Evolutionary conservation across 768 basidiomycete genomes (phyloP).

Genomic region (Galerina sulciceps): DNA sequence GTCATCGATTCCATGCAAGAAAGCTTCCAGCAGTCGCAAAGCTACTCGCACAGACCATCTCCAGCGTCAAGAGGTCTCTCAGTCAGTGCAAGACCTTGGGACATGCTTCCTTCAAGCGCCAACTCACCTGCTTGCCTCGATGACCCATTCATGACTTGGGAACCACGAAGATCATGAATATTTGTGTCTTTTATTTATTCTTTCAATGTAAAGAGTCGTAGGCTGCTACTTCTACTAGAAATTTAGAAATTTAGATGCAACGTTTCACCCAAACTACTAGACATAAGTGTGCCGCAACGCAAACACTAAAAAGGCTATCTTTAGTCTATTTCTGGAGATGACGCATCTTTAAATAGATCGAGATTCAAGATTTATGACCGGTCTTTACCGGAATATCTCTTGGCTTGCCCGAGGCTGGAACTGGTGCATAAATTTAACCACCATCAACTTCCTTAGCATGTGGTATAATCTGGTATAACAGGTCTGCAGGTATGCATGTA

Average conservation of each 20-base stretch:
- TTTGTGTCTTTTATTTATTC: too few relatives aligned
- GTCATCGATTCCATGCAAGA: neutral
- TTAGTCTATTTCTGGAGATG: constrained; percentile 9
- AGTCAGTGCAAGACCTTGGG: constrained; percentile 30
- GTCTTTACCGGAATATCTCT: constrained; percentile 1
- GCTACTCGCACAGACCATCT: constrained; percentile 6
- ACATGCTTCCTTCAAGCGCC: constrained; percentile 21
- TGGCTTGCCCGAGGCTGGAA: too few relatives aligned
- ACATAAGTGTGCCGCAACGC: too few relatives aligned
- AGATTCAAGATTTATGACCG: constrained; percentile 2
- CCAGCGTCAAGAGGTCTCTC: constrained; percentile 11
- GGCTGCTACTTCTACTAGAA: neutral
- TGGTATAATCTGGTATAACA: neutral
- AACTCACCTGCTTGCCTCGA: constrained; percentile 42
- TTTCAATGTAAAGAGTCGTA: too few relatives aligned
- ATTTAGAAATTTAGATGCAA: neutral
- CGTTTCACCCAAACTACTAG: too few relatives aligned
- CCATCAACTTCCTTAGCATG: neutral
- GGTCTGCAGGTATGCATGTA: neutral
- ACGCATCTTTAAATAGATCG: constrained; percentile 6
- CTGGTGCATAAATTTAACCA: too few relatives aligned
- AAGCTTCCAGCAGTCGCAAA: neutral
- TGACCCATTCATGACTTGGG: constrained; percentile 64
- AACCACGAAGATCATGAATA: constrained; percentile 37
- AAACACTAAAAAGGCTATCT: constrained; percentile 10